Conservation (phyloP, 1,284 basidiomycete genomes). For the Exobasidium cylindrosporum region DNA sequence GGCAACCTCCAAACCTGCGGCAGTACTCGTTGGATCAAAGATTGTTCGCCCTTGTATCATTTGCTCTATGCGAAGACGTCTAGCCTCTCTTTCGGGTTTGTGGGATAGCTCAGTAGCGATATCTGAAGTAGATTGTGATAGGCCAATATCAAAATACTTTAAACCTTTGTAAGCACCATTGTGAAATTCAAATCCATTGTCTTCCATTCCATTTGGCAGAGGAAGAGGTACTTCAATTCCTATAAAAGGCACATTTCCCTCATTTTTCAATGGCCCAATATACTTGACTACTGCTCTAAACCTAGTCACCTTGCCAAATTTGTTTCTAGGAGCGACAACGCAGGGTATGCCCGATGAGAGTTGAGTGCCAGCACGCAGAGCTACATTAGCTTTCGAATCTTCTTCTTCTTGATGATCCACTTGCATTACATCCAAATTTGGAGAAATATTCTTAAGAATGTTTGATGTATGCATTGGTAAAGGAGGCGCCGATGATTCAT, state of each 20-base stretch:
- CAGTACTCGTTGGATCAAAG: conserved; percentile 7
- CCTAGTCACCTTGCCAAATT: background rate
- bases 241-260: conserved; percentile 28
- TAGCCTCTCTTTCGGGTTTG: conserved; percentile 15
- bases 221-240: conserved; percentile 32
- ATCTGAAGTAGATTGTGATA: conserved; percentile 59
- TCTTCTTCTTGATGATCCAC: background rate
- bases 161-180: conserved; percentile 76
- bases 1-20: background rate
- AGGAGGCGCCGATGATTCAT: background rate
- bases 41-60: conserved; percentile 11
- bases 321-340: conserved; percentile 1
- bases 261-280: conserved; percentile 27
- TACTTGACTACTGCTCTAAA: conserved; percentile 31
- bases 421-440: background rate
- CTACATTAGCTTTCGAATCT: background rate
- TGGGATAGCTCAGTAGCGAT: background rate
- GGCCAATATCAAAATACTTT: conserved; percentile 69
- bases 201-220: conserved; percentile 13
- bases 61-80: conserved; percentile 17
- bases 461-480: background rate
- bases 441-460: background rate
- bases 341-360: conserved; percentile 15
- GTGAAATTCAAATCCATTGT: conserved; percentile 62
- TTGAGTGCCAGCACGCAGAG: conserved; percentile 5